phyloP scores from a whole-genome alignment of 805 yeast genomes.

The Lipomyces yamadae region DNA sequence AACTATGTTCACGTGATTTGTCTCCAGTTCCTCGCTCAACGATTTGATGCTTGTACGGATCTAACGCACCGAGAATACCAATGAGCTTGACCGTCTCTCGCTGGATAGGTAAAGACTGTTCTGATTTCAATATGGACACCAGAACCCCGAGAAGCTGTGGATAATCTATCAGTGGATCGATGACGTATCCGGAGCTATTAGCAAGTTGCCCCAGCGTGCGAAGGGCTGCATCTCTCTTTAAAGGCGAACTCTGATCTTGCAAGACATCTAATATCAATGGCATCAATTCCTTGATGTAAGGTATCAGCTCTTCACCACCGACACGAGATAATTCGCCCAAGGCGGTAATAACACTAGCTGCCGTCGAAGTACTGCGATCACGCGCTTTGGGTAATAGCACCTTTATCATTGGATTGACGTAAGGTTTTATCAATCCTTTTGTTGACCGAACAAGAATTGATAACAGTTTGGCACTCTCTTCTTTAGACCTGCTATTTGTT shows the following conservation, averaged over 20 bases:
- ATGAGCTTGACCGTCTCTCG: conserved; percentile 86
- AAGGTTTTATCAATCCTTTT: conserved; percentile 82
- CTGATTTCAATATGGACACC: conserved; percentile 80
- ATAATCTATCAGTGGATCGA: conserved; percentile 87
- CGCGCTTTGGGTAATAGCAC: conserved; percentile 76
- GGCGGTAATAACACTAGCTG: conserved; percentile 82
- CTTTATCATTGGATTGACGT: conserved; percentile 87
- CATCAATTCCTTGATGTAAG: conserved; percentile 77
- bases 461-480: conserved; percentile 80
- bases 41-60: conserved; percentile 93
- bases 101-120: conserved; percentile 71
- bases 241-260: conserved; percentile 88
- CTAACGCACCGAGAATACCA: conserved; percentile 95
- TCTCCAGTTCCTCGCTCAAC: conserved; percentile 71
- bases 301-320: conserved; percentile 81
- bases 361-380: conserved; percentile 77
- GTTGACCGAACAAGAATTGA: conserved; percentile 78
- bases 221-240: conserved; percentile 87
- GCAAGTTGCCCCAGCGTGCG: conserved; percentile 87
- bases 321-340: conserved; percentile 88
- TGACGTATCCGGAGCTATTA: conserved; percentile 90
- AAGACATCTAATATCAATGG: conserved; percentile 84
- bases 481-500: conserved; percentile 73
- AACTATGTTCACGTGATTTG: conserved; percentile 65
- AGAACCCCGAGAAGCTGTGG: conserved; percentile 86